phyloP scores from a whole-genome alignment of 768 basidiomycete species.

The Mycena alexandri region DNA sequence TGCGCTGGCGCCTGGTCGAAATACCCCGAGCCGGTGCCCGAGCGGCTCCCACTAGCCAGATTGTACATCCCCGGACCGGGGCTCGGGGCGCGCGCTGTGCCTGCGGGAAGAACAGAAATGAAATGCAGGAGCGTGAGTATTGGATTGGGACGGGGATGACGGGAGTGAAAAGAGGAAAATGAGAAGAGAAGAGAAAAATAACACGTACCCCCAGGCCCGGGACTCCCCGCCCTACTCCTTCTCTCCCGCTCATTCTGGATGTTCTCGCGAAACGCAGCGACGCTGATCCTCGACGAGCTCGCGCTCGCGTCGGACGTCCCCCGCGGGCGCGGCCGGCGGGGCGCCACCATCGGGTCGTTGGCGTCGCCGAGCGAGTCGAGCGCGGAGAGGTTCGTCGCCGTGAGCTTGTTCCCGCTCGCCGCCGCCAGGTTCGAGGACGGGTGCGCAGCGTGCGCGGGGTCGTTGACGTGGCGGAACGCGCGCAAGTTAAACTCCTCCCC shows the following conservation, averaged over 20 bases:
- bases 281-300: constrained; percentile 66
- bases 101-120: too few relatives aligned
- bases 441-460: too few relatives aligned
- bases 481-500: constrained; percentile 30
- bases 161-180: too few relatives aligned
- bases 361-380: background rate
- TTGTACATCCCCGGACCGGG: constrained; percentile 29
- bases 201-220: constrained; percentile 51
- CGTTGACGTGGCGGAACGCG: constrained; percentile 34
- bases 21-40: too few relatives aligned
- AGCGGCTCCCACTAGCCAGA: background rate
- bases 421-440: too few relatives aligned
- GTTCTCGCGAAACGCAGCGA: constrained; percentile 84
- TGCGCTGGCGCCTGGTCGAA: too few relatives aligned
- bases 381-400: constrained; percentile 16
- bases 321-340: constrained; percentile 24
- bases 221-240: constrained; percentile 71
- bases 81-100: constrained; percentile 14
- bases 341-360: background rate
- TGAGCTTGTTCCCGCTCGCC: too few relatives aligned
- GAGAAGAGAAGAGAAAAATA: too few relatives aligned
- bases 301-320: constrained; percentile 24
- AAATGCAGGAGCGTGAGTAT: too few relatives aligned
- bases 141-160: too few relatives aligned
- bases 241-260: constrained; percentile 71